Base-by-base conservation (phyloP, 257 asterid species). In the Eustoma russellianum region DNA sequence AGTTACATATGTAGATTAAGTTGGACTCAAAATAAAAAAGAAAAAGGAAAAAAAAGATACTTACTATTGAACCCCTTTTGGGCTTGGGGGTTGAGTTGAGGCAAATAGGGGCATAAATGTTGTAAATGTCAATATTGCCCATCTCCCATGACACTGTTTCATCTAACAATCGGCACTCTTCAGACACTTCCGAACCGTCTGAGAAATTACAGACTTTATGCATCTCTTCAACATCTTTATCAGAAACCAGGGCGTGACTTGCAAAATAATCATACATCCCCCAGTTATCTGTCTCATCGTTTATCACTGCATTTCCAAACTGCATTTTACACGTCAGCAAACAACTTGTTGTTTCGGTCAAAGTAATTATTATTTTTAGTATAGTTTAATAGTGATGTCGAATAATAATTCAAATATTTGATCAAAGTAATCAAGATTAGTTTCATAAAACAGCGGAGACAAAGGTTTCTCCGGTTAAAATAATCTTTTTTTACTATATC, bases 271-370 rank as follows among this genome's bases (percentile, higher is more conserved):
- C 81, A 13, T 65, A 86, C 94, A 83, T 81, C 11, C 95, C 95
- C 66, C 56, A 56, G 4, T 46, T 28, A 52, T 86, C 95, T 0
- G 81, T 76, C 70, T 83, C 94, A 13, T 81, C 94, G 51, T 86
- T 70, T 35, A 86, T 73, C 63, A 83, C 94, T 0, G 95, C 94
- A 47, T 86, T 86, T 28, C 95, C 95, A 7, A 86, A 78, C 94
- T 86, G 78, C 60, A 52, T 24, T 52, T 1, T 24, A 24, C 1
- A 24, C 30, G 30, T 24, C 30, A 24, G 30, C 2, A 24, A 24
- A 24, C 30, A 24, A 24, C 30, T 24, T n/a, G n/a, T n/a, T n/a
- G n/a, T n/a, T n/a, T n/a, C 30, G 30, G 2, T 2, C 3, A 24
- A 24, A 24, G 30, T 24, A 24, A 24, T 24, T 24, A 24, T 24